Base-by-base conservation (phyloP, 1,284 basidiomycete species). In the Gymnopus androsaceus region DNA sequence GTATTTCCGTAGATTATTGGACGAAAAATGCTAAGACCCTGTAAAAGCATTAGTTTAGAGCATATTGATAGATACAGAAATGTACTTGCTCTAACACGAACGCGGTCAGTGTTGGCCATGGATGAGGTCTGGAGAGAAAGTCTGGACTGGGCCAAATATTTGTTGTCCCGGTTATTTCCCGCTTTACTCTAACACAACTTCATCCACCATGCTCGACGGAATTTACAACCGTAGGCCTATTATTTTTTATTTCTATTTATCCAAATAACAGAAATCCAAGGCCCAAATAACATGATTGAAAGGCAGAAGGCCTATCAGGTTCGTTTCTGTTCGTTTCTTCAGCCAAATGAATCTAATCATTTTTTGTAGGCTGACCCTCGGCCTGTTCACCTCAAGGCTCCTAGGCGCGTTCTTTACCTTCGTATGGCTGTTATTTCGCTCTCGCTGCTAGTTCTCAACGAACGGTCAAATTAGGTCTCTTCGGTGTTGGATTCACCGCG, bases 1-100 rank as follows among this genome's bases (percentile, higher is more conserved):
- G 90, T 92, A 67, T 97, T 98, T 54, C 97, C 97, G 73, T 98
- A 98, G 59, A 98, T 92, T 62, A 99, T 86, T 0, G 95, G 92
- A 42, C 97, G 82, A 69, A 88, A 87, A 56, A 99, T 92, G 63
- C 85, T 90, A 31, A 98, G 75, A 47, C 94, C 95, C 94, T 97
- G 57, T 51, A 54, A 30, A 5, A 51, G 15, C 25, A 53, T 55
- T 59, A 58, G 46, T 51, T 56, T 62, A 50, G 52, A 59, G 42
- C 37, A 45, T 41, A 63, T 37, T 53, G 25, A 49, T 55, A 37
- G 15, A 45, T 54, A 36, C 48, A 19, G n/a, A 50, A 14, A 59
- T 51, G 53, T 60, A 79, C 84, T 61, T 75, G 89, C 88, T 74
- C 85, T 79, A 60, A 87, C 84, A 61, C 88, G 86, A 63, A 88